Evolutionary conservation across 208 protist species (phyloP), one percentile per base, ranked within the genome.

Genomic region (Trypanosoma rangeli): DNA sequence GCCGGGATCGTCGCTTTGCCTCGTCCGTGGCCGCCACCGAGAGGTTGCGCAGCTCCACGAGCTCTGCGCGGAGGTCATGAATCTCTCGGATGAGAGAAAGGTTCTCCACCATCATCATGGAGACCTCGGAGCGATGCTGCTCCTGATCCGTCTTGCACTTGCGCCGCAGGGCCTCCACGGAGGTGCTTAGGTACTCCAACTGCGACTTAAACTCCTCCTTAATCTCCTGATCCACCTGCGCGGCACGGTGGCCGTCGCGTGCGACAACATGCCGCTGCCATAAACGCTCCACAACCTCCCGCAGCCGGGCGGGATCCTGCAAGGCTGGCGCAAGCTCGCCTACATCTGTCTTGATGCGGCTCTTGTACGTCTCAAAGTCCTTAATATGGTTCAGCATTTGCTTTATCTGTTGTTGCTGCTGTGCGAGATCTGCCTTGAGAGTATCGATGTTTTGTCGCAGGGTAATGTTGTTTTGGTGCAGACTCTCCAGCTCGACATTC

Each of bases 41-140:
- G 29, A 65, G 28, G 50, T 76, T 85, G 31, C 88, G 84, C 53
- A 97, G 75, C 16, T 86, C 64, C 35, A 89, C 80, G 46, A 98
- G 90, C 66, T 98, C 96, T 18, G 79, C 70, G 5, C 97, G 93
- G 53, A 99, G 82, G 15, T 89, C 80, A 81, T 99, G 97, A 75
- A 99, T 98, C 68, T 99, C 97, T 42, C 84, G 85, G 74, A 99
- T 98, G 22, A 99, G 90, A 4, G 79, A 55, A 22, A 98, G 78
- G 79, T 98, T 99, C 80, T 98, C 97, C 31, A 92, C 74, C 94
- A 99, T 98, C 83, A 98, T 96, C 29, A 74, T 82, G 16, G 84
- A 92, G 49, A 90, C 93, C 78, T 98, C 95, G 56, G 79, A 70
- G 61, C 87, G 88, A 81, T 98, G 93, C 15, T 89, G 81, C 73